Base-by-base conservation (phyloP, 225 moss, liverwort and hornwort genomes). In the Polytrichum commune region DNA sequence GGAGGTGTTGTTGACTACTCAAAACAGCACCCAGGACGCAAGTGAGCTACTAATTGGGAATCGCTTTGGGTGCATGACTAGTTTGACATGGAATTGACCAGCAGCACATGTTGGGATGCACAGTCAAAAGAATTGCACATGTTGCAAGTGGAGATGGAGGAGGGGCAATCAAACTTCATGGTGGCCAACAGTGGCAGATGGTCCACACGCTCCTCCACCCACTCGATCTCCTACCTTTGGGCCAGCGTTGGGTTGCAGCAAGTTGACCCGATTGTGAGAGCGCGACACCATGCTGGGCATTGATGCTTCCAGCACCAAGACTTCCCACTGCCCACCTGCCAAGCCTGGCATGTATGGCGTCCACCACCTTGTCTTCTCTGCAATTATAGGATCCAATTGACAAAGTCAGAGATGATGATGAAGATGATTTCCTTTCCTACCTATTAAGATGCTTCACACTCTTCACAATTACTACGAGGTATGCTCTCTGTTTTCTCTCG, bases 221-320 rank as follows among this genome's bases (percentile, higher is more conserved):
- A 84, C 80, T 71, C 71, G 66, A 80, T 93, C 91, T 70, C 90
- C 95, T 57, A 84, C 60, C 72, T 91, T 89, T 27, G 87, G 80
- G 18, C 80, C 79, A 56, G 76, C 85, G 10, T 79, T 75, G 27
- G 73, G 72, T 58, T 85, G 90, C 78, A 93, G 84, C 18, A 96
- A 67, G 67, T 85, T 90, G 6, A 96, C 77, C 78, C 78, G 90
- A 70, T 55, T 74, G 19, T 80, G 77, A 72, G 80, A 77, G 23
- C 84, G 79, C 29, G 74, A 72, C 32, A 72, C 79, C 72, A 55
- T 72, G 60, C 74, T 79, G 7, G 91, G 90, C 35, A 96, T 69
- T 53, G 82, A 75, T 64, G 93, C 95, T 80, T 96, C 93, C 64
- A 96, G 71, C 74, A 90, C 91, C 71, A 93, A 69, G 46, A 96